Conservation (phyloP, 2,329 filamentous ascomycete genomes). For the Hypomyces rosellus region DNA sequence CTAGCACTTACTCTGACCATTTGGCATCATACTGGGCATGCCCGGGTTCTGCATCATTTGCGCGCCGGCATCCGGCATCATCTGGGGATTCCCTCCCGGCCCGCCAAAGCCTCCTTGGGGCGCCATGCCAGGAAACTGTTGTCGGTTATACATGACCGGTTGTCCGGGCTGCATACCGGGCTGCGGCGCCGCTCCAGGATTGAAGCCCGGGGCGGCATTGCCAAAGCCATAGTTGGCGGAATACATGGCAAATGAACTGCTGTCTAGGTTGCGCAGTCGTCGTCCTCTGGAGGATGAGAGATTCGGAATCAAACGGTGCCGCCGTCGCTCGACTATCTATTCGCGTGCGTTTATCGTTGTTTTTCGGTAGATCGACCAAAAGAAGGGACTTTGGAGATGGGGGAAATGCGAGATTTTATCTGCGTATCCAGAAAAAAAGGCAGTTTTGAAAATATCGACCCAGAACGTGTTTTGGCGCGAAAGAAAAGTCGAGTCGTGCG, state of each 20-base stretch:
- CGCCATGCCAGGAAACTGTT: constrained; percentile 49
- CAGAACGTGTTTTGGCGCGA: too few relatives aligned
- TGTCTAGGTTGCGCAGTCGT: neutral
- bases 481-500: too few relatives aligned
- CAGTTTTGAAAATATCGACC: too few relatives aligned
- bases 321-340: too few relatives aligned
- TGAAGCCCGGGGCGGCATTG: constrained; percentile 46
- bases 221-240: constrained; percentile 49
- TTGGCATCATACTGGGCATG: constrained; percentile 53
- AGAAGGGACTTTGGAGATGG: too few relatives aligned
- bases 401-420: too few relatives aligned
- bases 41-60: constrained; percentile 59
- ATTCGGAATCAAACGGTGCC: neutral
- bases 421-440: too few relatives aligned
- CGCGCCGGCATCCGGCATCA: constrained; percentile 49
- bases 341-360: too few relatives aligned
- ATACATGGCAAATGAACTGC: constrained; percentile 40
- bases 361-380: too few relatives aligned
- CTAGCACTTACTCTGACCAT: constrained; percentile 52
- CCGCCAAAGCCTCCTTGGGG: constrained; percentile 42
- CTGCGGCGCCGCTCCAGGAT: constrained; percentile 37
- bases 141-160: constrained; percentile 54
- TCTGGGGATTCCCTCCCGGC: constrained; percentile 45
- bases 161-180: constrained; percentile 34
- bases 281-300: neutral